Base-by-base conservation (phyloP, 2,329 filamentous ascomycete species). In the Colletotrichum australisinense region DNA sequence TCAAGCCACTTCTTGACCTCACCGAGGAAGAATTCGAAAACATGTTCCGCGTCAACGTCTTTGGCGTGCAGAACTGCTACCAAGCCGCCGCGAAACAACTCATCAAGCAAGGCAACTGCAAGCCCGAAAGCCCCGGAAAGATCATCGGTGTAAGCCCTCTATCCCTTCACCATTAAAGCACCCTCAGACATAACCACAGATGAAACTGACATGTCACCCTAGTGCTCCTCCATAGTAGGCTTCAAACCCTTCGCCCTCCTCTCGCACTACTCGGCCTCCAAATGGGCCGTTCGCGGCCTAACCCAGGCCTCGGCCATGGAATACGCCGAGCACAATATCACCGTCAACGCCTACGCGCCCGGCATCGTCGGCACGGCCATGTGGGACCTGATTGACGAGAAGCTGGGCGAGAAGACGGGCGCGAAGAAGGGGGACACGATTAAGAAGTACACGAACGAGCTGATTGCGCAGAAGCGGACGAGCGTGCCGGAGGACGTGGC, bases 371-470 rank as follows among this genome's bases (percentile, higher is more conserved):
- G 88, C 0, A 93, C 91, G 0, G 83, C 85, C 0, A 93, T 93
- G 91, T 93, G 91, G 91, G 91, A 93, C 58, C 78, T 89, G 2
- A 93, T 93, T 67, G 92, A 93, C 73, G 87, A 89, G 74, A 87
- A 88, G 70, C 74, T 73, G n/a, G 70, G 70, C 46, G 70, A 70
- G 70, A 85, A 88, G 78, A 84, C 85, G 69, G 90, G 88, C 0
- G 81, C 83, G 0, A 81, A 84, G 76, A 88, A 52, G 67, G 70
- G 70, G 2, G 70, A 86, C 28, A 88, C 85, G 16, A 88, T 91
- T 68, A 86, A 87, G 78, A 88, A 89, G 77, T 89, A 88, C 73
- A 86, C 82, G 0, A 76, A 84, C 0, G 86, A 91, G 6, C 72
- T 89, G 75, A 91, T 90, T 72, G 86, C 89, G 0, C 77, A 93